Conservation (phyloP, 139 green algal genomes). For the Bryopsis sp. region DNA sequence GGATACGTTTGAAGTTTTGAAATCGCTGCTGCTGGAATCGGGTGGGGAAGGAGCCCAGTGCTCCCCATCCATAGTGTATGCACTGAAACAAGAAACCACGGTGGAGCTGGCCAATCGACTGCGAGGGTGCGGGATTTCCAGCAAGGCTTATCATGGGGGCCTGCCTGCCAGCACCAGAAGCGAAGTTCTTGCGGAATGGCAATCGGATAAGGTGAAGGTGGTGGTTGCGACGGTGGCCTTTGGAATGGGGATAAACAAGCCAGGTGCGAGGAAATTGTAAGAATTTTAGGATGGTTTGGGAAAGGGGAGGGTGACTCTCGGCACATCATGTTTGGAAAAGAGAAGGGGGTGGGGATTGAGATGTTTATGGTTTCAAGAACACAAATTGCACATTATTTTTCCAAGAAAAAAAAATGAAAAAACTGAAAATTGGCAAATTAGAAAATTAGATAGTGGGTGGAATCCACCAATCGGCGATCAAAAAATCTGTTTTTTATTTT, state of each 20-base stretch:
- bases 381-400: too few relatives aligned
- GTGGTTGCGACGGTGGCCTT: slow-evolving; percentile 72
- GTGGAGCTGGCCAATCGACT: neutral
- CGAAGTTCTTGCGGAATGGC: slow-evolving; percentile 39
- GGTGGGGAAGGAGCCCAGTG: too few relatives aligned
- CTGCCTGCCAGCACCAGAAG: neutral
- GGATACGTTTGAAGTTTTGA: slow-evolving; percentile 55
- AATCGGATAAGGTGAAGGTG: slow-evolving; percentile 29
- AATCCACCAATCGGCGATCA: too few relatives aligned
- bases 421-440: too few relatives aligned
- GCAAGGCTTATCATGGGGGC: neutral
- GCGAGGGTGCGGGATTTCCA: neutral
- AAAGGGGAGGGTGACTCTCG: slow-evolving; percentile 7
- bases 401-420: too few relatives aligned
- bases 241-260: slow-evolving; percentile 68
- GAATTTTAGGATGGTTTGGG: slow-evolving; percentile 22
- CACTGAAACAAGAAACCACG: neutral
- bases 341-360: too few relatives aligned
- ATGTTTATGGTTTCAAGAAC: too few relatives aligned
- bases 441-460: too few relatives aligned
- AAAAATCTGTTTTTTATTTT: too few relatives aligned
- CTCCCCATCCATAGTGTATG: neutral
- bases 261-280: slow-evolving; percentile 29
- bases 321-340: too few relatives aligned
- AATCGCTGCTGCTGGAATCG: slow-evolving; percentile 66